A percentile compares a stretch with the other conserved stretches of the same genome.
phyloP scores from a whole-genome alignment of 495 filamentous ascomycete species.

The Cercophora newfieldiana region DNA sequence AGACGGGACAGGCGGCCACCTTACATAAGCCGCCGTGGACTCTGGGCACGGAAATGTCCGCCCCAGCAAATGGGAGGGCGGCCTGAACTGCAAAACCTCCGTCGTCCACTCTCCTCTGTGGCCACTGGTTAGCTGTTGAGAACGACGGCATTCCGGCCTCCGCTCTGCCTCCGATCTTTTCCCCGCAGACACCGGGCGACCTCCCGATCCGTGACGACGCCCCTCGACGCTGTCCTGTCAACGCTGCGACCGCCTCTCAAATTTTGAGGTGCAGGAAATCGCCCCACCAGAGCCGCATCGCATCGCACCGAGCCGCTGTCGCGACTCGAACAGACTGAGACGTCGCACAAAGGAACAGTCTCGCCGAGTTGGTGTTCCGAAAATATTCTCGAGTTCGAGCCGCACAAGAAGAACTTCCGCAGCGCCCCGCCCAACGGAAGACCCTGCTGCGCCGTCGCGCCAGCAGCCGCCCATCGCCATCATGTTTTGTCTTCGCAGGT shows the following conservation, averaged over 20 bases:
- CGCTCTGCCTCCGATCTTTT: background rate
- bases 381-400: background rate
- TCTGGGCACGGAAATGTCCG: background rate
- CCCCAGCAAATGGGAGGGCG: background rate
- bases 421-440: background rate
- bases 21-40: background rate
- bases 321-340: background rate
- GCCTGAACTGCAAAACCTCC: background rate
- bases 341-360: background rate
- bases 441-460: background rate
- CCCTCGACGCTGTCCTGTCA: background rate
- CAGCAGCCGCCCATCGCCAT: slow-evolving; percentile 4
- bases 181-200: background rate
- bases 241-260: background rate
- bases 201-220: background rate
- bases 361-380: background rate
- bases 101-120: background rate
- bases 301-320: background rate
- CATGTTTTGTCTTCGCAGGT: slow-evolving; percentile 89
- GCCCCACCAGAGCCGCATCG: background rate
- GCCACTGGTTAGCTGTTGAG: background rate
- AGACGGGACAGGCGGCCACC: background rate
- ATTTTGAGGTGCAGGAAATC: background rate
- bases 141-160: background rate
- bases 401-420: no score